Evolutionary conservation across 139 green algal genomes (phyloP), one percentile per base, ranked within the genome.

Genomic region (Chloropicon primus): DNA sequence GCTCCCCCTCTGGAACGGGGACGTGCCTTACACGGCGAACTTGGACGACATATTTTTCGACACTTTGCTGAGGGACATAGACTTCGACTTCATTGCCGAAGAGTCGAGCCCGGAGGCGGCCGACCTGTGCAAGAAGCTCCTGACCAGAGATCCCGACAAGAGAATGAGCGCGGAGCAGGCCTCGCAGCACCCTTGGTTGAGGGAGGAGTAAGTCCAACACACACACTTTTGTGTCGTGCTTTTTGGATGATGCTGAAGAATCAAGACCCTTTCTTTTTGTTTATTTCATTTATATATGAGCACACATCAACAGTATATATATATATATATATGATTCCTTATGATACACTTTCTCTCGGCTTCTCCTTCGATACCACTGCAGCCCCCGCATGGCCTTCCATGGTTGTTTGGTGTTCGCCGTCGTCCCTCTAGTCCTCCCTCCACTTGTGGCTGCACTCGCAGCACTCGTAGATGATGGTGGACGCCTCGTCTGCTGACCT

Each of bases 151-250:
- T 80, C 90, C 90, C 0, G 76, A 74, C 21, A 53, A 87, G 72
- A 83, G 92, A 22, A 77, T 92, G 0, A 87, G 78, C 2, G 91
- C 93, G n/a, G 75, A 72, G 1, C 76, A 90, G 77, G 88, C 88
- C 5, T 82, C 92, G 83, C 79, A 89, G 77, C 85, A 94, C 80
- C 81, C 86, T 1, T 93, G 89, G 88, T 53, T 92, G 1, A 78
- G 28, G 23, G 84, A 90, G 54, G 80, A 80, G 1, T 80, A 80
- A 41, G 76, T 77, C n/a, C n/a, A n/a, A n/a, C n/a, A n/a, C n/a
- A n/a, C n/a, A n/a, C n/a, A n/a, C n/a, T n/a, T n/a, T n/a, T n/a
- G n/a, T n/a, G n/a, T n/a, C n/a, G n/a, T n/a, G n/a, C n/a, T n/a
- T n/a, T n/a, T n/a, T n/a, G n/a, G n/a, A n/a, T n/a, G n/a, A n/a